A percentile compares a stretch with the other conserved stretches of the same genome.
These are phyloP conservation scores for Marasmius fiardii DNA, from an alignment of 1,284 basidiomycete species.

Conservation along the genomic window DNA sequence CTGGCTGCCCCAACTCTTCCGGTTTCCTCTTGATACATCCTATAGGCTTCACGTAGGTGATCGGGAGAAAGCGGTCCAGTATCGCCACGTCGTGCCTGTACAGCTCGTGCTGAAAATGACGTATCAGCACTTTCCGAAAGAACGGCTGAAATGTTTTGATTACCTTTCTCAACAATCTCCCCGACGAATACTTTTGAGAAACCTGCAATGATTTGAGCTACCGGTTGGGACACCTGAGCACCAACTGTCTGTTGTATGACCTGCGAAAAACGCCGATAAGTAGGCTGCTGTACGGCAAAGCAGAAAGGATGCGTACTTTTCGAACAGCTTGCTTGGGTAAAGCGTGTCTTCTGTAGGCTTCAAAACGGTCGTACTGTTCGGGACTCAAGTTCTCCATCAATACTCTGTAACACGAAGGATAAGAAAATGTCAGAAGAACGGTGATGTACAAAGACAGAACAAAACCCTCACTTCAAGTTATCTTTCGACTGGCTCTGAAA, in stretches of 20 bases:
- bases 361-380: constrained; percentile 85
- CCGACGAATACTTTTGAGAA: constrained; percentile 92
- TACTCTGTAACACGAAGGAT: constrained; percentile 46
- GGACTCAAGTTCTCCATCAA: constrained; percentile 85
- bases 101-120: constrained; percentile 59
- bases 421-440: constrained; percentile 6
- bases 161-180: constrained; percentile 87
- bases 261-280: constrained; percentile 32
- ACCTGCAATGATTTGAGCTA: constrained; percentile 86
- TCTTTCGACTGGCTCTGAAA: constrained; percentile 84
- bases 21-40: constrained; percentile 77
- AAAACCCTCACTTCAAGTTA: constrained; percentile 65
- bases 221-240: constrained; percentile 82
- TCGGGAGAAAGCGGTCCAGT: constrained; percentile 80
- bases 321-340: constrained; percentile 81
- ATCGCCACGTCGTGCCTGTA: constrained; percentile 72
- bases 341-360: constrained; percentile 81
- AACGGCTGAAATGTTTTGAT: constrained; percentile 9
- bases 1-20: constrained; percentile 75
- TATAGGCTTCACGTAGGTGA: constrained; percentile 85
- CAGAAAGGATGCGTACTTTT: constrained; percentile 45
- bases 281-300: background rate
- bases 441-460: background rate
- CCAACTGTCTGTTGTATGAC: constrained; percentile 82
- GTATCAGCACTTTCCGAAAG: background rate